Evolutionary conservation across 140 eudicot genomes (phyloP).

Genomic region (Flaveria floridana): DNA sequence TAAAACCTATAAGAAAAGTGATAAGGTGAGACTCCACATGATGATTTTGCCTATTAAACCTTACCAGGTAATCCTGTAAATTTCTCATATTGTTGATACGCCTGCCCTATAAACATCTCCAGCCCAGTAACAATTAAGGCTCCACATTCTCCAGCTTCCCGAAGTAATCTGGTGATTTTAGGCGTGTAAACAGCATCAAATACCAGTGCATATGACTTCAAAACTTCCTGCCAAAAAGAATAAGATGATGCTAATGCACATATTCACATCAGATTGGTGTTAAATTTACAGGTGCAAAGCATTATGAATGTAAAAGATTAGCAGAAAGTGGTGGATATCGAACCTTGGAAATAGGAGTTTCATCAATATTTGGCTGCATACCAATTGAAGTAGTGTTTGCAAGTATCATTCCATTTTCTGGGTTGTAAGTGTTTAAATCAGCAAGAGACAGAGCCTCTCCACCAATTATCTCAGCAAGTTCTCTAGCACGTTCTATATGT

Average conservation of each 20-base stretch:
- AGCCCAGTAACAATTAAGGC: conserved; percentile 71
- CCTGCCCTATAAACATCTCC: conserved; percentile 92
- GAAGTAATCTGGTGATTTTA: conserved; percentile 70
- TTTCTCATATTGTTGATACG: conserved; percentile 93
- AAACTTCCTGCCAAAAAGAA: conserved; percentile 60
- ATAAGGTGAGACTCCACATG: not conserved
- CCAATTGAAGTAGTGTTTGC: conserved; percentile 97
- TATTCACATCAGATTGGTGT: not conserved
- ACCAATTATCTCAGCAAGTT: conserved; percentile 71
- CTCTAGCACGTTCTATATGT: conserved; percentile 72
- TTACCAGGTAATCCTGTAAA: conserved; percentile 91
- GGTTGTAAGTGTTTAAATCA: conserved; percentile 60
- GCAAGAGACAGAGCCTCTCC: conserved; percentile 79
- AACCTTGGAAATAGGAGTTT: conserved; percentile 89
- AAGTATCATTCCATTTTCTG: conserved; percentile 83
- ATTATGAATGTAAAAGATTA: not conserved
- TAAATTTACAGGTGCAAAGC: not conserved
- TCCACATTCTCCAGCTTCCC: conserved; percentile 79
- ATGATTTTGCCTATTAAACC: not conserved
- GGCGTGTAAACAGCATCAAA: conserved; percentile 96
- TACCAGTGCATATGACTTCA: conserved; percentile 60
- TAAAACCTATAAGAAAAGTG: not conserved
- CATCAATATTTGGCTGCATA: conserved; percentile 87
- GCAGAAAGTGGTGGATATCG: conserved; percentile 24
- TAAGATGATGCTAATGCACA: not conserved